Base-by-base conservation (phyloP, 805 yeast genomes). In the Cyberlindnera petersonii region DNA sequence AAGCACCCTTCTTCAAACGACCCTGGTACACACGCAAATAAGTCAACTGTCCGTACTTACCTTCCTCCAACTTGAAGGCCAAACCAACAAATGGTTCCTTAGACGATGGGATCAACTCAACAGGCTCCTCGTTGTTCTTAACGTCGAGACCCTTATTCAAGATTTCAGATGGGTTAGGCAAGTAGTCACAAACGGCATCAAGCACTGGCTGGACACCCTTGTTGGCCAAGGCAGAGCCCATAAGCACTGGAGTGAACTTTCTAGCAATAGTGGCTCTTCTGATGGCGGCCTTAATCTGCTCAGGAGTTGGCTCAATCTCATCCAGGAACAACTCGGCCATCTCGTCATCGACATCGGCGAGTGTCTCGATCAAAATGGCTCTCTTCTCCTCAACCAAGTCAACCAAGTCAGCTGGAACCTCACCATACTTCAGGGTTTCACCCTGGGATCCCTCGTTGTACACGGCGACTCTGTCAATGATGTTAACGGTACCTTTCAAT, bases 41-140 rank as follows among this genome's bases (percentile, higher is more conserved):
- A 23, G 99, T 93, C 56, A 93, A 76, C 71, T 93, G 99, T 54
- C 99, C 99, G 61, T 86, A 93, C 57, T 86, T 82, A 51, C 98
- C 98, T 69, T 93, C 99, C 69, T 93, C 99, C 50, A 93, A 79
- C 69, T 93, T 93, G 78, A 93, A 93, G n/a, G 99, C 99, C 44
- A 93, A 74, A 33, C 96, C 97, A 41, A 93, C 95, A 56, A 93
- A 86, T 26, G 97, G 95, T 51, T 79, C 76, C 39, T 70, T 58
- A 15, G 79, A 66, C 17, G 89, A 72, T 30, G 98, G 94, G 28
- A 78, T 66, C 53, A 93, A 69, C 48, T 78, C 77, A 30, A 93
- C 79, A 33, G 87, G 81, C 19, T 71, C 68, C 62, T 82, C 95
- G 21, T 69, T 69, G 26, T 75, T 64, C 32, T 75, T 62, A 40